Evolutionary conservation across 768 basidiomycete genomes (phyloP), one percentile per base, ranked within the genome.

Genomic region (Filobasidium floriforme): DNA sequence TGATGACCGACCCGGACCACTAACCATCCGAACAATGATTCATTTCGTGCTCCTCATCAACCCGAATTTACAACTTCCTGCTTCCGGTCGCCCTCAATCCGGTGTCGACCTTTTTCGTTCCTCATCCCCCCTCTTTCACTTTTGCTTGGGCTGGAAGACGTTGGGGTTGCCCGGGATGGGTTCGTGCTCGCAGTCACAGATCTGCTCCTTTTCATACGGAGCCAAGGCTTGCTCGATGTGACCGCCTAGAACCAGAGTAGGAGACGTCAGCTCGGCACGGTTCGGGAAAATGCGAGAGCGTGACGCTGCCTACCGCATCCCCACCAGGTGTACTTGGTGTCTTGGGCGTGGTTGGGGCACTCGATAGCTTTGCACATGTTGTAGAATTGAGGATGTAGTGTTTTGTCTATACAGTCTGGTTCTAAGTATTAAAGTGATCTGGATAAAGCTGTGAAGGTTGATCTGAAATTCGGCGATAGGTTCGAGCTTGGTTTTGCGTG

Each of bases 321-420:
- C 76, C 76, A 77, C 76, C 76, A 77, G 41, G 74, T 75, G 12
- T 73, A 75, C 61, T 73, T 72, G 19, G 72, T 75, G 51, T 75
- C 74, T 43, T 7, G 24, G 18, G 55, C 46, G 37, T 65, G 64
- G 60, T 77, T 77, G 7, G 76, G 75, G 64, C 76, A 77, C n/a
- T 64, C 62, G 12, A 77, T 71, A 52, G 67, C 68, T 66, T 75
- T 77, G 69, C 76, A 77, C 76, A 77, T 77, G 22, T 37, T 37
- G 32, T 37, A 37, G 32, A 37, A n/a, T n/a, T 37, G 32, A 37
- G 3, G 32, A 37, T 9, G 4, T 3, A 37, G 32, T 37, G 32
- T 9, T 37, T 37, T 37, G 32, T 9, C 9, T 37, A 37, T 37
- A 37, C 4, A 37, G 32, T 37, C n/a, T n/a, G n/a, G n/a, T n/a